A percentile compares a stretch with the other conserved stretches of the same genome.
Evolutionary conservation across 305 asterid genomes (phyloP).

Genomic region (Fraxinus angustifolia): DNA sequence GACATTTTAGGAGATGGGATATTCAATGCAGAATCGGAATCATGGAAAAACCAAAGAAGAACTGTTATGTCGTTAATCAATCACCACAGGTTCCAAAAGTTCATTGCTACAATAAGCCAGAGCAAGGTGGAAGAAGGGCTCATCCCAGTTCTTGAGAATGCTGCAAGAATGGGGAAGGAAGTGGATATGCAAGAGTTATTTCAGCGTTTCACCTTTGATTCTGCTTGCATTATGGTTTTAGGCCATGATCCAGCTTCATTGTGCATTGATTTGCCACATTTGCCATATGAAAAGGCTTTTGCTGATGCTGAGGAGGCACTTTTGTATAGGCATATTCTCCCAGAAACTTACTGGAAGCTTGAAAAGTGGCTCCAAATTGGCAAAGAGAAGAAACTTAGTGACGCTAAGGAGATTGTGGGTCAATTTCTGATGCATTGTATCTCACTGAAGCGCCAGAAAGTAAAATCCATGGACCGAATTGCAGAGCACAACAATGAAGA

Average conservation of each 20-base stretch:
- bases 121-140: constrained; percentile 1
- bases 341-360: constrained; percentile 26
- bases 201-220: constrained; percentile 18
- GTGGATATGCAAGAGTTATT: constrained; percentile 16
- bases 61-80: background rate
- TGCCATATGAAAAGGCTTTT: constrained; percentile 27
- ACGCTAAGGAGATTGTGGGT: constrained; percentile 16
- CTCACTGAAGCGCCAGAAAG: constrained; percentile 2
- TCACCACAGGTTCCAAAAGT: background rate
- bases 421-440: constrained; percentile 10
- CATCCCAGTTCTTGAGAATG: constrained; percentile 6
- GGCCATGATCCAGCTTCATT: constrained; percentile 5
- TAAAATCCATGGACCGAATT: background rate
- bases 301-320: constrained; percentile 32
- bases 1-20: constrained; percentile 18
- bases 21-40: constrained; percentile 2
- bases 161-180: background rate
- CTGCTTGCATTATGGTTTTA: background rate
- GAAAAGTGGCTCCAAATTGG: constrained; percentile 26
- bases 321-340: constrained; percentile 25
- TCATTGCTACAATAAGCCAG: background rate
- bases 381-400: constrained; percentile 22
- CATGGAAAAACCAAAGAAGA: constrained; percentile 19
- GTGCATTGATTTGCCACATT: constrained; percentile 20
- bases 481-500: background rate